Evolutionary conservation across 2,329 filamentous ascomycete species (phyloP), one percentile per base, ranked within the genome.

Genomic region (Talaromyces sp.): DNA sequence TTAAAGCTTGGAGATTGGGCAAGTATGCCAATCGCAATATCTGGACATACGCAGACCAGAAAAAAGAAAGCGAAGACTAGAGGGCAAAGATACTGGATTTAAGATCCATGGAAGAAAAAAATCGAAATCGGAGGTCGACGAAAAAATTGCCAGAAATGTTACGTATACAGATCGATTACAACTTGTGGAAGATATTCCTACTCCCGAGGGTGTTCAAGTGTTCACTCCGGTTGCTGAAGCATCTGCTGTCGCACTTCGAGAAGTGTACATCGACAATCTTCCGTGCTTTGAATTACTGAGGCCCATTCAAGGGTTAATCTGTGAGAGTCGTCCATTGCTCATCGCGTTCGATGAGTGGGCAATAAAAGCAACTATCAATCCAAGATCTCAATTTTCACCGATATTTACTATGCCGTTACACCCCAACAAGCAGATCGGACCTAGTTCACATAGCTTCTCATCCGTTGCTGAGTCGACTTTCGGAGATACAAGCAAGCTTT

Each of bases 121-220:
- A 35, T 41, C 58, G 51, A 29, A 9, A 26, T 24, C 31, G 12
- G 58, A 56, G 14, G 8, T 59, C 17, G 58, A 51, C 8, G 38
- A 17, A 31, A 32, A 59, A 17, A 59, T 59, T 12, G 31, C 43
- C 31, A 24, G 58, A 32, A 31, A 59, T 43, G 53, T 59, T 35
- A 59, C 58, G n/a, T 19, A 52, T 56, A 56, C 24, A 56, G 43
- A 19, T 12, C 43, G 43, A 1, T 5, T 59, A 31, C 58, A 56
- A 29, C 27, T 56, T 1, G 27, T 17, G 9, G 21, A 53, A 29
- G 56, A 58, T 41, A 19, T 53, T 41, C 31, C 31, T 9, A 52
- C 46, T 17, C 56, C 56, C 0, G 46, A 53, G 17, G 56, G 56
- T 41, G 10, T 58, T 6, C 14, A 38, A 19, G 56, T 21, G 14